Conservation (phyloP, 257 asterid genomes). For the Solanum pimpinellifolium region DNA sequence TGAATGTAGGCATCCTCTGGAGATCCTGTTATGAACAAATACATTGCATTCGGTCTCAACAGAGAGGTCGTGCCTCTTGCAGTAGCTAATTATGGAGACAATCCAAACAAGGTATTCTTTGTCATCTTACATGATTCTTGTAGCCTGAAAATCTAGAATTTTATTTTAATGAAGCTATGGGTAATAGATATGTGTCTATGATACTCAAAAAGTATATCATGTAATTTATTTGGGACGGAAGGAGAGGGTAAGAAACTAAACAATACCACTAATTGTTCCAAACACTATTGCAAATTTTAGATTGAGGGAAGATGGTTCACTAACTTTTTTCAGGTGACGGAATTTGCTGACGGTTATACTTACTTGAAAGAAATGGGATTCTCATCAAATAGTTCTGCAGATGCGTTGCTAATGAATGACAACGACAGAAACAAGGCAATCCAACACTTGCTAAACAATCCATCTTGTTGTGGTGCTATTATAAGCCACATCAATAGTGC, state of each 20-base stretch:
- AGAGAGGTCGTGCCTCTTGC: slow-evolving; percentile 83
- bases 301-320: neutral
- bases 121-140: neutral
- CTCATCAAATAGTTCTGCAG: slow-evolving; percentile 64
- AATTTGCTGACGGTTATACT: slow-evolving; percentile 50
- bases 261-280: neutral
- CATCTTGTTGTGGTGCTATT: slow-evolving; percentile 20
- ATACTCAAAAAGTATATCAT: neutral
- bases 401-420: slow-evolving; percentile 71
- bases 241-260: neutral
- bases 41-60: slow-evolving; percentile 68
- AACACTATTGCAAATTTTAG: neutral
- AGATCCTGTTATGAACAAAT: slow-evolving; percentile 66
- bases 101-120: slow-evolving; percentile 55
- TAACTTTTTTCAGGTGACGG: slow-evolving; percentile 49
- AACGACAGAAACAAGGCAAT: slow-evolving; percentile 80
- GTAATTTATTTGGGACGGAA: neutral
- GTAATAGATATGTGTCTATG: neutral
- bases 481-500: neutral
- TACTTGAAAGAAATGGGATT: slow-evolving; percentile 86
- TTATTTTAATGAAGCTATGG: neutral
- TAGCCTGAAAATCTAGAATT: neutral
- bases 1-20: slow-evolving; percentile 43
- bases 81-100: slow-evolving; percentile 87
- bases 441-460: slow-evolving; percentile 63